Percentiles rank a stretch among this genome's conserved stretches.
These are phyloP conservation scores for Thalassiosira hispida DNA, from an alignment of 352 stramenopile species.

Conservation along the genomic window DNA sequence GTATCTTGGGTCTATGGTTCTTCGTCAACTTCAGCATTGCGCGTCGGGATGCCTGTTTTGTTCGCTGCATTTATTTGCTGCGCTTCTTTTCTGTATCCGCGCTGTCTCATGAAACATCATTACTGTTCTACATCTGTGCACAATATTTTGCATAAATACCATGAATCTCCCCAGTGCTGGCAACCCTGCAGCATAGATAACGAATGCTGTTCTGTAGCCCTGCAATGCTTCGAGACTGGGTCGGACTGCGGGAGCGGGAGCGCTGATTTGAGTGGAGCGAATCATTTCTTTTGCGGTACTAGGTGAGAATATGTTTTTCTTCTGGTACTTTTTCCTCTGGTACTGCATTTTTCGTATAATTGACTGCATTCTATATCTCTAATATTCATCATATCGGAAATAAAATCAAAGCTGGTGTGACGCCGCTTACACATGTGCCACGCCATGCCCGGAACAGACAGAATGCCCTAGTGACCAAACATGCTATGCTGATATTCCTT, in stretches of 20 bases:
- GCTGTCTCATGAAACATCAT: background rate
- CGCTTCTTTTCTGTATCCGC: no score
- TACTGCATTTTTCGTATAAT: no score
- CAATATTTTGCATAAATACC: background rate
- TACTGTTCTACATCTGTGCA: background rate
- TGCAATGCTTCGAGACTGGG: slow-evolving; percentile 28
- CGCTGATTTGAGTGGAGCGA: slow-evolving; percentile 18
- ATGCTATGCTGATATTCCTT: slow-evolving; percentile 46
- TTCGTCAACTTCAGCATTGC: no score
- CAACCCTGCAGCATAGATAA: slow-evolving; percentile 36
- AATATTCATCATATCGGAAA: background rate
- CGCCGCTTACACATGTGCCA: slow-evolving; percentile 36
- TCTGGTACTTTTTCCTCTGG: background rate
- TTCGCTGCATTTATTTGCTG: no score
- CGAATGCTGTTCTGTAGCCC: slow-evolving; percentile 18
- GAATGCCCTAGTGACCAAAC: slow-evolving; percentile 31
- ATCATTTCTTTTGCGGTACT: slow-evolving; percentile 38
- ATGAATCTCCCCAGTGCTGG: slow-evolving; percentile 30
- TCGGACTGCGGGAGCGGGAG: slow-evolving; percentile 18
- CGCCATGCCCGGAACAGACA: slow-evolving; percentile 23
- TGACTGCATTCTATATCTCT: no score
- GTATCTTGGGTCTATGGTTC: no score
- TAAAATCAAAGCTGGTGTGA: slow-evolving; percentile 35
- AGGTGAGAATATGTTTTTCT: slow-evolving; percentile 7
- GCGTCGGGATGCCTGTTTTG: background rate